Percentiles rank a stretch among this genome's conserved stretches.
Conservation (phyloP, 345 rosid genomes). For the Toxicodendron radicans region DNA sequence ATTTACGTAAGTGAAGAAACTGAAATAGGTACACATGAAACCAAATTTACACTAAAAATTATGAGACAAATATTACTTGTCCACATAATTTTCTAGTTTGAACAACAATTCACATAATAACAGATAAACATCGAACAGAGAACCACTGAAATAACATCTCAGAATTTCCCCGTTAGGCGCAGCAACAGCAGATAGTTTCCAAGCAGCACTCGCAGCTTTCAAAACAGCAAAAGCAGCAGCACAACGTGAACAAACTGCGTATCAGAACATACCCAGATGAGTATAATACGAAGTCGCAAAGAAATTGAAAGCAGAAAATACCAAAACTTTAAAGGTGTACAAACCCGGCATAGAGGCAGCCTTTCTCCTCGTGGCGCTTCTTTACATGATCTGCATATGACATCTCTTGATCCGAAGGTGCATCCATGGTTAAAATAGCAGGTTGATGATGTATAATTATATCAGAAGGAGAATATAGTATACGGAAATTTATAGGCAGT, state of each 20-base stretch:
- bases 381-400: conserved; percentile 36
- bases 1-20: neutral
- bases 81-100: neutral
- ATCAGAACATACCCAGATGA: neutral
- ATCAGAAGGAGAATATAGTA: neutral
- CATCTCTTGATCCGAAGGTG: conserved; percentile 32
- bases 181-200: conserved; percentile 35
- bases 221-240: conserved; percentile 51
- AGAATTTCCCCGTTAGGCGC: neutral
- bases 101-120: neutral
- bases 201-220: conserved; percentile 42
- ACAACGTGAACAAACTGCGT: conserved; percentile 37
- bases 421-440: conserved; percentile 26
- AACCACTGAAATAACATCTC: neutral
- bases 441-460: neutral
- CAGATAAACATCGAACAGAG: neutral
- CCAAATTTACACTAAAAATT: neutral
- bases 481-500: neutral
- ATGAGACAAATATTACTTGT: neutral
- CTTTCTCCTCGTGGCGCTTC: conserved; percentile 49
- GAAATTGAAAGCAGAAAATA: neutral
- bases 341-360: conserved; percentile 46
- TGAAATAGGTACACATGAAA: neutral
- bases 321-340: neutral
- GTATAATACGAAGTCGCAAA: neutral